Conservation (phyloP, 805 yeast genomes). For the Pichia ethanolica region DNA sequence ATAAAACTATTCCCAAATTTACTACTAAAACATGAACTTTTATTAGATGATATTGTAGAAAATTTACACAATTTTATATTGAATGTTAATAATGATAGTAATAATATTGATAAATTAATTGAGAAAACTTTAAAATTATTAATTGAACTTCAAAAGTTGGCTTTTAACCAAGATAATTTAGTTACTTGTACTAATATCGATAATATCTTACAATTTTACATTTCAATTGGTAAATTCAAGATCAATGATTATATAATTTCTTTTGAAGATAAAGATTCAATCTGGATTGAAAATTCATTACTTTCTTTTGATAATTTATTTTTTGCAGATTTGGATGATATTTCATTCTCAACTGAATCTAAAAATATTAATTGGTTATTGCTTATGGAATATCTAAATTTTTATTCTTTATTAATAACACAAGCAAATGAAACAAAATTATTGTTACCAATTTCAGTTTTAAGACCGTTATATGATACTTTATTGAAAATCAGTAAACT, state of each 20-base stretch:
- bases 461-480: neutral
- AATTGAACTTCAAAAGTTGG: neutral
- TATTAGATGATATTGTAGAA: neutral
- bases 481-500: neutral
- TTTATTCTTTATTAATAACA: neutral
- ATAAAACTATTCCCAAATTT: too few species aligned
- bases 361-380: neutral
- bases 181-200: conserved; percentile 2
- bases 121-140: neutral
- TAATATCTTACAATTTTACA: neutral
- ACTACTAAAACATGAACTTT: too few species aligned
- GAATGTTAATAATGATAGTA: neutral
- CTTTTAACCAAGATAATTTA: neutral
- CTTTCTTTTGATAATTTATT: neutral
- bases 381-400: neutral
- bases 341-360: neutral
- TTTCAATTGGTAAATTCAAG: neutral
- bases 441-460: neutral
- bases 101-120: neutral
- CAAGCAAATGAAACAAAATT: neutral
- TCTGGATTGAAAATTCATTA: conserved; percentile 2
- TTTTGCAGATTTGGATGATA: neutral
- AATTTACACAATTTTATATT: conserved; percentile 3
- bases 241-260: neutral
- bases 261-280: neutral